These are phyloP conservation scores for Ambrosia artemisiifolia DNA, from an alignment of 129 eudicot genomes.

Conservation along the genomic window DNA sequence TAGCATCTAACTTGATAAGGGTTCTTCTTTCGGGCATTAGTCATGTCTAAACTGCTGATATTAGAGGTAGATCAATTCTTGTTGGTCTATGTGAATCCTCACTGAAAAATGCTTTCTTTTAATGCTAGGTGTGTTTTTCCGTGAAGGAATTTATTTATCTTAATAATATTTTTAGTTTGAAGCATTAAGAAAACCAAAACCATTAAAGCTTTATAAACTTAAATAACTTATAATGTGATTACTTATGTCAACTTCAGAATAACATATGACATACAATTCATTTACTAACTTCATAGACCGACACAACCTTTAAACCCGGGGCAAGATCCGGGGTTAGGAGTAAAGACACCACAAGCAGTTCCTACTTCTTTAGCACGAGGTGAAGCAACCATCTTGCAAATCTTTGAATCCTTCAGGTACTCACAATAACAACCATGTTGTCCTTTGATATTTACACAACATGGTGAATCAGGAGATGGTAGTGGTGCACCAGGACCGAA, in stretches of 20 bases:
- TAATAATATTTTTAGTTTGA: too few species aligned
- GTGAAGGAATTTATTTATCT: too few species aligned
- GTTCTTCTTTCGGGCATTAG: too few species aligned
- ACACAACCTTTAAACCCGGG: background rate
- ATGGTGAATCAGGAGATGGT: background rate
- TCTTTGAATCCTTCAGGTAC: background rate
- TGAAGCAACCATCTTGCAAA: background rate
- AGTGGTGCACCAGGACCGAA: background rate
- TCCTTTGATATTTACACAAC: background rate
- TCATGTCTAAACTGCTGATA: too few species aligned
- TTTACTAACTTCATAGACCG: background rate
- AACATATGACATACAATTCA: background rate
- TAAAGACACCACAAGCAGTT: background rate
- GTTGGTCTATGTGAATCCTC: too few species aligned
- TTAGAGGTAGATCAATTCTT: too few species aligned
- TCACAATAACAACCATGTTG: slow-evolving; percentile 8
- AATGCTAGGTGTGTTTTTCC: too few species aligned
- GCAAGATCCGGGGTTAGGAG: background rate
- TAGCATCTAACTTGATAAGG: too few species aligned
- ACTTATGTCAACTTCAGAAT: background rate
- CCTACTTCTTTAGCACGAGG: background rate
- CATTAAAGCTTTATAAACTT: too few species aligned
- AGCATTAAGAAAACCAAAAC: too few species aligned
- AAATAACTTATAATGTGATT: too few species aligned
- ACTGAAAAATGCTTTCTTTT: too few species aligned